Conservation (phyloP, 331 rosid genomes). For the Pyracantha coccinea region DNA sequence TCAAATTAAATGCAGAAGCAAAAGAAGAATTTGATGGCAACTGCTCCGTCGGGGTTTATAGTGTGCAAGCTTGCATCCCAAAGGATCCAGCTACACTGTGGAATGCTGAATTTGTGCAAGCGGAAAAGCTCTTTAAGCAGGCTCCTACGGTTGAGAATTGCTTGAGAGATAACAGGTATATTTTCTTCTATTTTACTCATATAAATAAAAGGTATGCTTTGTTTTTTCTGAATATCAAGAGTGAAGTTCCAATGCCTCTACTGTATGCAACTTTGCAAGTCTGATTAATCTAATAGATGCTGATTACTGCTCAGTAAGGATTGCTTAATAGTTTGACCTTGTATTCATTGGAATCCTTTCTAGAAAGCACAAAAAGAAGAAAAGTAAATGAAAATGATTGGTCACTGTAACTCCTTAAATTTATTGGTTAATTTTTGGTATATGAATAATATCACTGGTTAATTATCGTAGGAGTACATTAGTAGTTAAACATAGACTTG, state of each 20-base stretch:
- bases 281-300: background rate
- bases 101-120: slow-evolving; percentile 91
- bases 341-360: background rate
- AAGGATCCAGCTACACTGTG: slow-evolving; percentile 89
- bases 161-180: slow-evolving; percentile 84
- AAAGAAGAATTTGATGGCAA: slow-evolving; percentile 70
- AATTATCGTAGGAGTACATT: background rate
- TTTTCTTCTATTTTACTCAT: background rate
- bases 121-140: slow-evolving; percentile 87
- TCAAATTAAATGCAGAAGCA: slow-evolving; percentile 59
- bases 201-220: background rate
- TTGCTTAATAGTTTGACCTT: background rate
- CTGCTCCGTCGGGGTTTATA: slow-evolving; percentile 83
- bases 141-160: slow-evolving; percentile 62
- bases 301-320: background rate
- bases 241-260: background rate
- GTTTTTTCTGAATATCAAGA: background rate
- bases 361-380: background rate
- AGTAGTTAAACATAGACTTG: background rate
- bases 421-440: background rate
- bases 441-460: background rate
- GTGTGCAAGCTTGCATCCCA: slow-evolving; percentile 90
- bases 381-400: background rate
- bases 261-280: background rate
- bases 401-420: background rate